Percentiles rank a stretch among this genome's conserved stretches.
phyloP scores from a whole-genome alignment of 805 yeast species.

The Candida orba region DNA sequence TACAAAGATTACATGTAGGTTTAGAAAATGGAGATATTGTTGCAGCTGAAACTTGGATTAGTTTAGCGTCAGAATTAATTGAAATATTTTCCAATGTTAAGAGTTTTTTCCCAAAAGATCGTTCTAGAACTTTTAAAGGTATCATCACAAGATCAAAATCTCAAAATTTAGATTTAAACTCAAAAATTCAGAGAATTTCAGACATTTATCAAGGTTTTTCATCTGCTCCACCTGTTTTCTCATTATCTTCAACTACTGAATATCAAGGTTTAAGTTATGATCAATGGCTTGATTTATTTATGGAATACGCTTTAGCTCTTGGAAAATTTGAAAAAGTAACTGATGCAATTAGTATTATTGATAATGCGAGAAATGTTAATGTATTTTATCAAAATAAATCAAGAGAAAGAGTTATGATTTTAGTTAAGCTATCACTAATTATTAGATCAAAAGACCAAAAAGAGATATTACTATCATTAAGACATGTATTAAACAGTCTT shows the following conservation, averaged over 20 bases:
- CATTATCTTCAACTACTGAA: constrained; percentile 43
- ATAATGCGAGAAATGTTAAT: constrained; percentile 68
- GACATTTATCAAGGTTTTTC: constrained; percentile 52
- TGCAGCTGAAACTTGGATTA: constrained; percentile 77
- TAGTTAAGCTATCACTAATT: constrained; percentile 62
- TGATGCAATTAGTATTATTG: constrained; percentile 62
- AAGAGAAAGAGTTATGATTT: constrained; percentile 50
- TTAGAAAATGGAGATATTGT: constrained; percentile 44
- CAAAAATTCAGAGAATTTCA: constrained; percentile 61
- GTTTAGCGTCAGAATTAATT: constrained; percentile 72
- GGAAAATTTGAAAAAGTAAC: constrained; percentile 52
- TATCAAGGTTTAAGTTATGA: constrained; percentile 74
- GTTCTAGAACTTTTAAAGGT: constrained; percentile 63
- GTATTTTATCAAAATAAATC: constrained; percentile 65
- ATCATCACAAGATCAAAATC: constrained; percentile 55
- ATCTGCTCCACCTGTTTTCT: constrained; percentile 34
- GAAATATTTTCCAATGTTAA: constrained; percentile 75
- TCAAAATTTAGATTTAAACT: constrained; percentile 59
- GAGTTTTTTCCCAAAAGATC: constrained; percentile 72
- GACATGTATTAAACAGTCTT: constrained; percentile 56
- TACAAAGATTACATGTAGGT: constrained; percentile 44
- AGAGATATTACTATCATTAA: constrained; percentile 47
- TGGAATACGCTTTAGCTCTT: constrained; percentile 66
- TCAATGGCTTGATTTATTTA: constrained; percentile 79
- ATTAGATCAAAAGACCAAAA: constrained; percentile 42